Evolutionary conservation across 495 filamentous ascomycete genomes (phyloP), one percentile per base, ranked within the genome.

Genomic region (Neurospora tetraspora): DNA sequence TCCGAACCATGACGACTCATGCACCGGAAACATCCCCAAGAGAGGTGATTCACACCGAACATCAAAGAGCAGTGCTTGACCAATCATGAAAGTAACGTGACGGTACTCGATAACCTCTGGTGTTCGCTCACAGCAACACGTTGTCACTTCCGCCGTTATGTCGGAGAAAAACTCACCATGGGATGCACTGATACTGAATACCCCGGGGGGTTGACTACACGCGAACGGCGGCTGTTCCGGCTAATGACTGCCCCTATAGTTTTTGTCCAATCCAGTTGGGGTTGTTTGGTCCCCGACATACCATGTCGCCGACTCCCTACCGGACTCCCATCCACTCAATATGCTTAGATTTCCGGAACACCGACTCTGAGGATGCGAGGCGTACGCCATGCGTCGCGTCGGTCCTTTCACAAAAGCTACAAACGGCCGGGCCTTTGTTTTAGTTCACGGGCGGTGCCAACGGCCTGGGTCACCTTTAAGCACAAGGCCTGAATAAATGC

Each of bases 351-450:
- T 61, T 31, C 53, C 53, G 53, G 53, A 61, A 34, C 53, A 61
- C 27, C 53, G 53, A 61, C 27, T 34, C 53, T 34, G 27, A 14
- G 27, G 18, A 39, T 59, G 47, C 7, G 53, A 72, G 70, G 73
- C 43, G 71, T 38, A 75, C 71, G 74, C 72, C 74, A 74, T 73
- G 72, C n/a, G 27, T 70, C 53, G 27, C 27, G 27, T n/a, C n/a
- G n/a, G n/a, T 34, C 53, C 27, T 34, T 34, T 61, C 53, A 34
- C 27, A 4, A 61, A 61, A 34, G 53, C 53, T 61, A 34, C 53
- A 61, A 61, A 61, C 27, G 53, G 53, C 27, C 53, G 27, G 53
- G 27, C 27, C 53, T 61, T 61, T 61, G 53, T 34, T 61, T 61
- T 61, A 9, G 27, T 61, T 34, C 53, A 61, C 27, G 53, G 53